Evolutionary conservation across 148 eudicot species (phyloP), one percentile per base, ranked within the genome.

Genomic region (Cornus suecica): DNA sequence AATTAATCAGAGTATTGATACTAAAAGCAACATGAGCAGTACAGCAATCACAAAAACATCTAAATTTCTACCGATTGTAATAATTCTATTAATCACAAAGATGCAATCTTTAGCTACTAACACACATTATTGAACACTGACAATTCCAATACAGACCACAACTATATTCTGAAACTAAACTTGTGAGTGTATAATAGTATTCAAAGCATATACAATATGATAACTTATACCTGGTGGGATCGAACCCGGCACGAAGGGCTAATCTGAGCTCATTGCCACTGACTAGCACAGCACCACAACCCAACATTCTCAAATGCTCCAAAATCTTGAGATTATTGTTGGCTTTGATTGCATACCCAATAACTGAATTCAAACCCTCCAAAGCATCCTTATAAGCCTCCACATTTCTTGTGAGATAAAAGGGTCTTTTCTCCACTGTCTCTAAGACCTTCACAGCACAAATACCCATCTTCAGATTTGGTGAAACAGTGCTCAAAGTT

Each of bases 291-390:
- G 97, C 94, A 74, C 94, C 99, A 87, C 94, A 88, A 4, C 97
- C 99, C 86, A 91, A 83, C 68, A 48, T 65, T 83, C 95, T 93
- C 86, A 91, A 86, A 88, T 92, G 94, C 86, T 92, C 91, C 86
- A 95, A 88, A 86, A 95, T 84, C 94, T 92, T 90, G 34, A 88
- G 83, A 86, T 95, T 95, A 75, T 95, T 95, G 76, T 95, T 95
- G 60, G 99, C 99, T 75, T 95, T 95, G 78, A 93, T 91, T 0
- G 97, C 99, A 77, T 92, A 95, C 16, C 99, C 99, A 80, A 95
- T 90, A 68, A 92, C 82, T 7, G 93, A 91, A 58, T 74, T 86
- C 90, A 92, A 83, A 26, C 99, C 99, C 76, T 85, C 77, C 71
- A 95, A 81, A 67, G 99, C 99, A 22, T 92, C 93, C 26, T 48